These are phyloP conservation scores for Penicillium malachiteum DNA, from an alignment of 495 filamentous ascomycete species.

Conservation along the genomic window DNA sequence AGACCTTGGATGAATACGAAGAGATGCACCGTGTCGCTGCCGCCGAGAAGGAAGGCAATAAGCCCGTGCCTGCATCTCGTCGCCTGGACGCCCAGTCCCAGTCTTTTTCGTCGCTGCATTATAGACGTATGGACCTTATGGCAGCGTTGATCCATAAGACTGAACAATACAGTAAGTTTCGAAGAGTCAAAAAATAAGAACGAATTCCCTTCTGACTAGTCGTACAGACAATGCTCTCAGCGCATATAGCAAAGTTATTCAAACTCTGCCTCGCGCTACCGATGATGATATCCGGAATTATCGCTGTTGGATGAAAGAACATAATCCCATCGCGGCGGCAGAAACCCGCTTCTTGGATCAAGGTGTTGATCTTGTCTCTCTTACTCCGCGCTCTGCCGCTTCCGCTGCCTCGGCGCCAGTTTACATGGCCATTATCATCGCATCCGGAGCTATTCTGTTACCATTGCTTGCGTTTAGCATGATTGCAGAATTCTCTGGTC, in stretches of 20 bases:
- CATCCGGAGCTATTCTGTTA: slow-evolving; percentile 54
- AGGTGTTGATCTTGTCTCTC: slow-evolving; percentile 62
- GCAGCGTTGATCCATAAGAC: slow-evolving; percentile 71
- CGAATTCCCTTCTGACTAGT: not conserved
- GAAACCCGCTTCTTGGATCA: slow-evolving; percentile 70
- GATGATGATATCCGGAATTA: slow-evolving; percentile 62
- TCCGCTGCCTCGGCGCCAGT: slow-evolving; percentile 26
- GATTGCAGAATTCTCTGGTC: slow-evolving; percentile 50
- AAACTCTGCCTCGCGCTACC: slow-evolving; percentile 54
- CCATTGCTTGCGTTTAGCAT: slow-evolving; percentile 60
- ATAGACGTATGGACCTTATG: slow-evolving; percentile 68
- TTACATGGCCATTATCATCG: slow-evolving; percentile 50
- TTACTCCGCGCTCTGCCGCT: slow-evolving; percentile 33
- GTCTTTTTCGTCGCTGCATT: slow-evolving; percentile 66
- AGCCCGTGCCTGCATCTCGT: slow-evolving; percentile 60
- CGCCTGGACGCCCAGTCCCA: slow-evolving; percentile 60
- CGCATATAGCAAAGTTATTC: slow-evolving; percentile 62
- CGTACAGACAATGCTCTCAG: slow-evolving; percentile 65
- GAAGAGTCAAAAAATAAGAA: not conserved
- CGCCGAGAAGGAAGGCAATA: slow-evolving; percentile 47
- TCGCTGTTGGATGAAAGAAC: slow-evolving; percentile 60
- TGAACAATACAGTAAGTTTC: slow-evolving; percentile 74
- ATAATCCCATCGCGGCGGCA: slow-evolving; percentile 59
- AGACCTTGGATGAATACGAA: slow-evolving; percentile 68
- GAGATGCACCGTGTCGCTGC: slow-evolving; percentile 60